Evolutionary conservation across 2,329 filamentous ascomycete species (phyloP).

Genomic region (Penicillium sclerotigenum): DNA sequence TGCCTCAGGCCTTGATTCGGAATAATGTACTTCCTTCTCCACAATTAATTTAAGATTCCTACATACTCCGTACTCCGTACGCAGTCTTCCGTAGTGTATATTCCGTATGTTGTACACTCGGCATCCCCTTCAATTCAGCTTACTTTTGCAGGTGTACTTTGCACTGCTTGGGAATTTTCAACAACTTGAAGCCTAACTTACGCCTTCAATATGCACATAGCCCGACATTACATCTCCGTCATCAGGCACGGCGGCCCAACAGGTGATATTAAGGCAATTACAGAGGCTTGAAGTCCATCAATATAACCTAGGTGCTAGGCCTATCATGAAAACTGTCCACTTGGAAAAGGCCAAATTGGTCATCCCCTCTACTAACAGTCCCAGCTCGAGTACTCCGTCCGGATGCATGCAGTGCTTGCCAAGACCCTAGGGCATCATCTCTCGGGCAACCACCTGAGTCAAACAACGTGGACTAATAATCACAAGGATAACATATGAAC

Average conservation of each 20-base stretch:
- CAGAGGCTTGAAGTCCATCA: slow-evolving; percentile 16
- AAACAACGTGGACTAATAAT: slow-evolving; percentile 52
- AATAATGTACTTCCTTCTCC: slow-evolving; percentile 5
- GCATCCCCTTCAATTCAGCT: too few relatives aligned
- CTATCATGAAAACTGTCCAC: not conserved
- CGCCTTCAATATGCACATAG: not conserved
- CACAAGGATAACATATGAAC: slow-evolving; percentile 69
- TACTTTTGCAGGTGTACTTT: too few relatives aligned
- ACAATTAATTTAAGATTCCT: not conserved
- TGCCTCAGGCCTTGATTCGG: not conserved
- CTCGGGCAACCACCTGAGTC: slow-evolving; percentile 96
- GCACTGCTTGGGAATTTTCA: not conserved
- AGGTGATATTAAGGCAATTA: slow-evolving; percentile 60
- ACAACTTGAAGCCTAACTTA: not conserved
- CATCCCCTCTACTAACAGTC: slow-evolving; percentile 79
- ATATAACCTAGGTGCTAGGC: slow-evolving; percentile 33
- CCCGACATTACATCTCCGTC: not conserved
- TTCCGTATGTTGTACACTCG: too few relatives aligned
- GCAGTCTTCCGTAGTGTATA: too few relatives aligned
- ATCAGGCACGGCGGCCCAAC: slow-evolving; percentile 85
- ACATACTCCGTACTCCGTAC: not conserved
- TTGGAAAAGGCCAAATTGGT: not conserved
- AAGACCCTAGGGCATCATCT: slow-evolving; percentile 98
- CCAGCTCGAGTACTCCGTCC: slow-evolving; percentile 76
- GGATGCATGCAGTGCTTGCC: slow-evolving; percentile 70